These are phyloP conservation scores for Fusarium verticillioides DNA, from an alignment of 2,329 filamentous ascomycete species.

Conservation along the genomic window DNA sequence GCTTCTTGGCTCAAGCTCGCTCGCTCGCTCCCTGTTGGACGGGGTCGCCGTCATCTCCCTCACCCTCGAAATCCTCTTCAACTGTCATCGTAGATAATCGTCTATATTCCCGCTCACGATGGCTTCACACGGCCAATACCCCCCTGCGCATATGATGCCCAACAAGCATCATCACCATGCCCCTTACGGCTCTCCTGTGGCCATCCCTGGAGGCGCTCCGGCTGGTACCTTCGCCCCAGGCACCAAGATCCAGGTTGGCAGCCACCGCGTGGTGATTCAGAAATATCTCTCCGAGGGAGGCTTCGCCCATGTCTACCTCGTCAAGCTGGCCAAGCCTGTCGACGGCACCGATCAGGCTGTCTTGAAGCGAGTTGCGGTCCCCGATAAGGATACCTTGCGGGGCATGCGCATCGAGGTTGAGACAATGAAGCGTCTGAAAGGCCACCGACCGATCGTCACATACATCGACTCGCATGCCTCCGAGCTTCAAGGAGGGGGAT, in stretches of 20 bases:
- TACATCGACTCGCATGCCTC: slow-evolving; percentile 99
- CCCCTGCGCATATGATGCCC: slow-evolving; percentile 42
- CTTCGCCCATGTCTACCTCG: slow-evolving; percentile 98
- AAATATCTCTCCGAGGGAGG: slow-evolving; percentile 98
- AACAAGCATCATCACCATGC: slow-evolving; percentile 55
- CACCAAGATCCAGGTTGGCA: slow-evolving; percentile 96
- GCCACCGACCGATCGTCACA: slow-evolving; percentile 93
- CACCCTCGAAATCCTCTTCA: slow-evolving; percentile 20
- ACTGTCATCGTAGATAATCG: slow-evolving; percentile 8
- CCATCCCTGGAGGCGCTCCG: slow-evolving; percentile 61
- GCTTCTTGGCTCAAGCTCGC: slow-evolving; percentile 20
- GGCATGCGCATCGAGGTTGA: slow-evolving; percentile 99
- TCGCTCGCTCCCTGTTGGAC: slow-evolving; percentile 26
- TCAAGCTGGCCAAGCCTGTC: slow-evolving; percentile 81
- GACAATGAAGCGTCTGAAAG: slow-evolving; percentile 99
- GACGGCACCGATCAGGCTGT: slow-evolving; percentile 85
- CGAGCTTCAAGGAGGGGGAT: slow-evolving; percentile 90
- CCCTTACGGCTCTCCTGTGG: slow-evolving; percentile 57
- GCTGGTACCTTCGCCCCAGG: slow-evolving; percentile 90
- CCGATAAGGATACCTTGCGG: slow-evolving; percentile 92
- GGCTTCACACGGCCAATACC: slow-evolving; percentile 53
- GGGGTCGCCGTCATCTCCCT: slow-evolving; percentile 34
- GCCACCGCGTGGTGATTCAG: slow-evolving; percentile 92
- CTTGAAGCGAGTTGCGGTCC: slow-evolving; percentile 93
- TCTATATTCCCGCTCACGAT: slow-evolving; percentile 38